Evolutionary conservation across 2,329 filamentous ascomycete species (phyloP), one percentile per base, ranked within the genome.

Genomic region (Rhinocladiella similis): DNA sequence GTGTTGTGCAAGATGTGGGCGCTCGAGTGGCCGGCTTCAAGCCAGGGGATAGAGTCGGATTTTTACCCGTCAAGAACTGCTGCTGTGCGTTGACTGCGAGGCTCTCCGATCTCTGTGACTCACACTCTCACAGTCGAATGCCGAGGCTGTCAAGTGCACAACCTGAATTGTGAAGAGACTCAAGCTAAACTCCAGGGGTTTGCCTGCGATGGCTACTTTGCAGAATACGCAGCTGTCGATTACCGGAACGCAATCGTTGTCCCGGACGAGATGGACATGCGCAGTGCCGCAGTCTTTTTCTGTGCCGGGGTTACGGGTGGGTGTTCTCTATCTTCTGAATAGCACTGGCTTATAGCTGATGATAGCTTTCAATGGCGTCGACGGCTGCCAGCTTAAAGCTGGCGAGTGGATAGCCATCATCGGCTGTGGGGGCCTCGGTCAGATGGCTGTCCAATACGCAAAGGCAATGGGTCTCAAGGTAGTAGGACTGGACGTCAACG

Each of bases 241-340:
- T 75, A 73, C 64, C 73, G 73, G 61, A 77, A 76, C 64, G 73
- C 73, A 0, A 68, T 76, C 5, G 67, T 72, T 42, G 66, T 79
- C 2, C 74, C 76, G 18, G 64, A 73, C 35, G 25, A 39, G 41
- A 38, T 59, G 57, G 69, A 74, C 42, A 66, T 75, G 45, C 67
- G 67, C 43, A 68, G 60, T 14, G 67, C 70, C 3, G 70, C 77
- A 33, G 74, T 77, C 14, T 61, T 81, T 4, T 79, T 81, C 62
- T 81, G 79, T 60, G 79, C 79, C 1, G 79, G 79, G 1, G 74
- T 80, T 48, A 81, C 79, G 1, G n/a, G n/a, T n/a, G n/a, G n/a
- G n/a, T n/a, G n/a, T n/a, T n/a, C n/a, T n/a, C n/a, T n/a, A n/a
- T n/a, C n/a, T n/a, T n/a, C n/a, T n/a, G n/a, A n/a, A n/a, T n/a